phyloP scores from a whole-genome alignment of 1,284 basidiomycete genomes.

The Hemileccinum hortonii region DNA sequence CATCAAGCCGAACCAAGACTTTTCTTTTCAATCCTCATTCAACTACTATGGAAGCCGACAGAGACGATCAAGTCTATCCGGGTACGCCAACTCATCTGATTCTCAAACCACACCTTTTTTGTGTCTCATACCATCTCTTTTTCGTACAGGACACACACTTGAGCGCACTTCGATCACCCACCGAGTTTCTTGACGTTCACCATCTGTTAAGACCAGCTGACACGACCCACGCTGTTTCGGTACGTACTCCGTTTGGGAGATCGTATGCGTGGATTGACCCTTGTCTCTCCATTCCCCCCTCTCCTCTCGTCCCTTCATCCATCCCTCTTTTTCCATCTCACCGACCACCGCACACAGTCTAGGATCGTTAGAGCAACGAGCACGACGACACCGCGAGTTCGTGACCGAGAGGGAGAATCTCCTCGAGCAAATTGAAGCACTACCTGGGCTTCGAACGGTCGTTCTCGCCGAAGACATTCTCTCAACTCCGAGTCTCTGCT shows the following conservation, averaged over 20 bases:
- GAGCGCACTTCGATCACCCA: conserved; percentile 75
- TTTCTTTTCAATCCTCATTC: no score
- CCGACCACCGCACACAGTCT: no score
- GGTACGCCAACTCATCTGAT: neutral
- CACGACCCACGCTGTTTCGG: conserved; percentile 67
- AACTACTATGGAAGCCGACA: neutral
- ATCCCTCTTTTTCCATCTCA: no score
- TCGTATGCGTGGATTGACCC: neutral
- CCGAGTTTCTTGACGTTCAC: conserved; percentile 88
- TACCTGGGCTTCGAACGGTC: conserved; percentile 2
- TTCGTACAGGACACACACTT: conserved; percentile 71
- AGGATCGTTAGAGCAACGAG: neutral
- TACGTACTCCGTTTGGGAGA: conserved; percentile 6
- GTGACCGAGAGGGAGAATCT: neutral
- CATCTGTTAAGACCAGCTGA: conserved; percentile 81
- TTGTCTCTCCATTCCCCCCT: no score
- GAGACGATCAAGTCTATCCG: neutral
- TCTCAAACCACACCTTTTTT: neutral
- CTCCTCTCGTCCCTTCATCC: no score
- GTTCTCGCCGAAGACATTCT: neutral
- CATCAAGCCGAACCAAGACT: no score
- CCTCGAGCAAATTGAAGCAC: neutral
- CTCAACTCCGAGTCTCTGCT: neutral
- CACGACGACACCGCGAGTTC: neutral
- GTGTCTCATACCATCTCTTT: neutral